These are phyloP conservation scores for Platanthera zijinensis DNA, from an alignment of 106 monocot genomes.

Conservation along the genomic window DNA sequence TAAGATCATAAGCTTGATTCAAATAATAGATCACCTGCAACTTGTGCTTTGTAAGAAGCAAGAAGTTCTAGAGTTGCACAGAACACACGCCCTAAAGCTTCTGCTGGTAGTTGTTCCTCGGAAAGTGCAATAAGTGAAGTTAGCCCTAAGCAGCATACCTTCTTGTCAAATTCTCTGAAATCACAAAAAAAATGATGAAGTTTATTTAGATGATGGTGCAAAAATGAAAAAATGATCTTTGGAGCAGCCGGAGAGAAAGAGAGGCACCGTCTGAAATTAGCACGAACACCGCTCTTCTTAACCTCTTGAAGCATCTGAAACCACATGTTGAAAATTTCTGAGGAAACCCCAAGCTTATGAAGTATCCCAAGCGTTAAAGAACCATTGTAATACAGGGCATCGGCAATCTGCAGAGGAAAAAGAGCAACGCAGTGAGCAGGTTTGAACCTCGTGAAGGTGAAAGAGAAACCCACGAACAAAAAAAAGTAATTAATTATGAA, in stretches of 20 bases:
- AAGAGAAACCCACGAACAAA: neutral
- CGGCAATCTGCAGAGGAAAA: constrained; percentile 53
- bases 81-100: constrained; percentile 70
- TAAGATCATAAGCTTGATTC: constrained; percentile 1
- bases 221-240: neutral
- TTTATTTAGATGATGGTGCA: neutral
- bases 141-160: constrained; percentile 92
- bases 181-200: constrained; percentile 4
- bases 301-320: constrained; percentile 89
- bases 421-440: neutral
- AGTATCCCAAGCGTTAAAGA: constrained; percentile 59
- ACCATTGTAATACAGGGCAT: constrained; percentile 88
- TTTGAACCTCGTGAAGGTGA: neutral
- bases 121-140: constrained; percentile 81
- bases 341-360: constrained; percentile 78
- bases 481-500: neutral
- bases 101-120: constrained; percentile 55
- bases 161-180: constrained; percentile 93
- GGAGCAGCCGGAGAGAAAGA: neutral
- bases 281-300: constrained; percentile 71
- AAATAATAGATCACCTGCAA: constrained; percentile 58
- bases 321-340: constrained; percentile 82
- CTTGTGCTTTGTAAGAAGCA: constrained; percentile 86
- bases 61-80: constrained; percentile 82
- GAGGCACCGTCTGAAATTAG: constrained; percentile 72